Evolutionary conservation across 768 basidiomycete species (phyloP).

Genomic region (Leccinum disarticulatum): DNA sequence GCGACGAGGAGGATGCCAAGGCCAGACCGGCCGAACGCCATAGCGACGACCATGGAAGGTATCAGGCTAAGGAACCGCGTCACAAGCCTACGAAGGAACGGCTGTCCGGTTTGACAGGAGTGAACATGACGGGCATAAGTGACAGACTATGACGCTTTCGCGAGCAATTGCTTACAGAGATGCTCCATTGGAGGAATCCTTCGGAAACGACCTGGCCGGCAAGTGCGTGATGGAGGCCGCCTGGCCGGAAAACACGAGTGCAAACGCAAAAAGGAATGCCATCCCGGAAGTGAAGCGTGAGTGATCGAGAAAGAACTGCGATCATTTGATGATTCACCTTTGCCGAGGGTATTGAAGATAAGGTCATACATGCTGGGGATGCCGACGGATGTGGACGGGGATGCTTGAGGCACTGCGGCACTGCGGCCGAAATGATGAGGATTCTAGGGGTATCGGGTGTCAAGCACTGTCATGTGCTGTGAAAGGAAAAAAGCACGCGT

Average conservation of each 20-base stretch:
- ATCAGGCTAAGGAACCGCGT: slow-evolving; percentile 47
- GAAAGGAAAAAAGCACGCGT: slow-evolving; percentile 6
- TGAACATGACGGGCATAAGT: neutral
- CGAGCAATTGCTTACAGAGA: slow-evolving; percentile 28
- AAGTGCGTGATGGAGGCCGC: slow-evolving; percentile 48
- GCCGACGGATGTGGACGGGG: slow-evolving; percentile 29
- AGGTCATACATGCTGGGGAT: slow-evolving; percentile 44
- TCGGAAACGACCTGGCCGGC: slow-evolving; percentile 50
- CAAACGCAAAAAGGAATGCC: slow-evolving; percentile 47
- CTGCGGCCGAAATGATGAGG: slow-evolving; percentile 35
- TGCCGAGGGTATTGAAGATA: slow-evolving; percentile 40
- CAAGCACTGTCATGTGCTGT: neutral
- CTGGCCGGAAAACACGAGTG: slow-evolving; percentile 47
- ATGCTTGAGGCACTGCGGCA: slow-evolving; percentile 4
- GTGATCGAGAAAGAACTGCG: neutral
- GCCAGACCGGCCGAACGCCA: slow-evolving; percentile 42
- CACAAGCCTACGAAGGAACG: slow-evolving; percentile 39
- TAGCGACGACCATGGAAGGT: slow-evolving; percentile 44
- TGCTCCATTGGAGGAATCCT: slow-evolving; percentile 49
- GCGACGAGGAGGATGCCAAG: slow-evolving; percentile 48
- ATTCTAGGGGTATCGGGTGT: slow-evolving; percentile 24
- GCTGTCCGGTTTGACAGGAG: slow-evolving; percentile 12
- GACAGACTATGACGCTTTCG: neutral
- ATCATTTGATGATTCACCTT: slow-evolving; percentile 23
- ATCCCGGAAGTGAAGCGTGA: slow-evolving; percentile 3